These are phyloP conservation scores for Rubus parviflorus DNA, from an alignment of 306 rosid species.

Conservation along the genomic window DNA sequence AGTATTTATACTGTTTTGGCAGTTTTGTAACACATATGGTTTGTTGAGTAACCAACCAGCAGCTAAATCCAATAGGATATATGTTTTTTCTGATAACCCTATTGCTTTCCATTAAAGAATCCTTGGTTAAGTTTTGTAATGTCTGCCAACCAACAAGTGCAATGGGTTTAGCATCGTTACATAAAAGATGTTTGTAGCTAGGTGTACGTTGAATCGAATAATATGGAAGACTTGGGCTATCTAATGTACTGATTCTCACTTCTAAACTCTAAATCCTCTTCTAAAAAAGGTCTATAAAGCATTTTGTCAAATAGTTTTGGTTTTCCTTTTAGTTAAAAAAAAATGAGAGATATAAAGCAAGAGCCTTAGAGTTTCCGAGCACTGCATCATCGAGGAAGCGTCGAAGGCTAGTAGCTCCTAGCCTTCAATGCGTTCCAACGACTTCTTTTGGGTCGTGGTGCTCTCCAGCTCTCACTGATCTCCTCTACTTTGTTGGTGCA, in stretches of 20 bases:
- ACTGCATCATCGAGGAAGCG: no score
- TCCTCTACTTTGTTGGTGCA: no score
- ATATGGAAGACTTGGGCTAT: not conserved
- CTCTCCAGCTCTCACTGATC: no score
- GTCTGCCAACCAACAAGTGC: conserved; percentile 26
- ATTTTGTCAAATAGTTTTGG: no score
- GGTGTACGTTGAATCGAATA: not conserved
- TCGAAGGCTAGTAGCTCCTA: no score
- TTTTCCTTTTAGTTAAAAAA: no score
- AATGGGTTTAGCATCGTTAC: not conserved
- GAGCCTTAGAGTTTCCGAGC: no score
- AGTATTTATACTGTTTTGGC: not conserved
- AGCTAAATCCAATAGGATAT: conserved; percentile 11
- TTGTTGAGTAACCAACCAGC: conserved; percentile 21
- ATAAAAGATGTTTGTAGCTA: not conserved
- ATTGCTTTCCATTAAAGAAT: not conserved
- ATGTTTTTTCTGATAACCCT: not conserved
- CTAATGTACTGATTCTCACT: not conserved
- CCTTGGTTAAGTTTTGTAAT: not conserved
- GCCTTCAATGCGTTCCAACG: no score
- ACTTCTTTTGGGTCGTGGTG: no score
- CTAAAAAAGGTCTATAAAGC: no score
- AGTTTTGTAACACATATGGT: conserved; percentile 14
- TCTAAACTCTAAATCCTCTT: no score
- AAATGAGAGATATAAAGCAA: no score